Conservation (phyloP, 2,329 filamentous ascomycete species). For the Orbilia quercus region DNA sequence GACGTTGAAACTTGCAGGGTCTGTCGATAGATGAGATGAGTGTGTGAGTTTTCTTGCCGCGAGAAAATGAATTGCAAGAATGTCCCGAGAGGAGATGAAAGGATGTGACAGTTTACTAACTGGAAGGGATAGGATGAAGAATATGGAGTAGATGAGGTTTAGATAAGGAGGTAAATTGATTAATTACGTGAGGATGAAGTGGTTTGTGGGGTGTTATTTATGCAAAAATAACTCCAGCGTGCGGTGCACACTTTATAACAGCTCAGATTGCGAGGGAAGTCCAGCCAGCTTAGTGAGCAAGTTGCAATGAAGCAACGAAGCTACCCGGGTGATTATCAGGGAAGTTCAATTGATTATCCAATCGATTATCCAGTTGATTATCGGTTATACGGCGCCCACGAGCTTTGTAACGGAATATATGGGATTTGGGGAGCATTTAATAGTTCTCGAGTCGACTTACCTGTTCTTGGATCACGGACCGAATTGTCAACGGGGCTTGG, state of each 20-base stretch:
- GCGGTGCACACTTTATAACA: not conserved
- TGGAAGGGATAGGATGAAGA: too few species aligned
- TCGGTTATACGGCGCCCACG: conserved; percentile 23
- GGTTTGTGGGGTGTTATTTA: too few species aligned
- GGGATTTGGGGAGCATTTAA: not conserved
- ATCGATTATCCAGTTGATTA: not conserved
- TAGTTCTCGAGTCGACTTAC: conserved; percentile 2
- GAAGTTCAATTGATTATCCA: too few species aligned
- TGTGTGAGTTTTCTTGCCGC: too few species aligned
- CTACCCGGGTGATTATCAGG: conserved; percentile 4
- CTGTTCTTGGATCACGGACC: conserved; percentile 17
- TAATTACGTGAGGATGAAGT: too few species aligned
- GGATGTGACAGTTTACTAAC: too few species aligned
- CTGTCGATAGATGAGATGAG: too few species aligned
- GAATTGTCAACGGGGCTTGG: conserved; percentile 10
- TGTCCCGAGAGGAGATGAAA: too few species aligned
- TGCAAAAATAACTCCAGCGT: not conserved
- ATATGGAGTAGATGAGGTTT: too few species aligned
- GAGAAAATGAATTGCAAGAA: too few species aligned
- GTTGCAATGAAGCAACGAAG: conserved; percentile 30
- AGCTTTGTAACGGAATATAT: not conserved
- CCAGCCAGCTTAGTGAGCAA: conserved; percentile 11
- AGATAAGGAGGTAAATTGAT: too few species aligned
- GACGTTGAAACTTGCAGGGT: too few species aligned
- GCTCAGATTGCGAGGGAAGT: not conserved